A percentile compares a stretch with the other conserved stretches of the same genome.
phyloP scores from a whole-genome alignment of 1,284 basidiomycete species.

The Cerrena zonata region DNA sequence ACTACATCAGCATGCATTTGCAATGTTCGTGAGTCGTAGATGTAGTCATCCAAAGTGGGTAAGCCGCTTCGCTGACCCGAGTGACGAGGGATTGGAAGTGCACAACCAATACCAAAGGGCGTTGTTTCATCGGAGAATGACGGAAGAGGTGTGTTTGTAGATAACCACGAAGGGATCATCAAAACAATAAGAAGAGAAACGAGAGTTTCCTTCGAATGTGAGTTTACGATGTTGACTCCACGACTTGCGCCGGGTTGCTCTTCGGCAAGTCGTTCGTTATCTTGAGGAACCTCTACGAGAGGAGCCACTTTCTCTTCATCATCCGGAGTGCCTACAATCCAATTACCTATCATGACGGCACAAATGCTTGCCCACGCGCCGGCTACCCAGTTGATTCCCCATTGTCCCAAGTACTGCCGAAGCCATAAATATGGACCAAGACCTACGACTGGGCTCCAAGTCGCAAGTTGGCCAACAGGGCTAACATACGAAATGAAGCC shows the following conservation, averaged over 20 bases:
- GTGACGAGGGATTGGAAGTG: constrained; percentile 42
- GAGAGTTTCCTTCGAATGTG: constrained; percentile 24
- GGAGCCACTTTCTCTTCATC: neutral
- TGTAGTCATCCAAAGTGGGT: constrained; percentile 53
- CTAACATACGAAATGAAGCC: constrained; percentile 43
- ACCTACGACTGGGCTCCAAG: constrained; percentile 59
- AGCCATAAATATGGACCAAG: constrained; percentile 58
- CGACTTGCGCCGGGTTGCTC: neutral
- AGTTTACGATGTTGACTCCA: neutral
- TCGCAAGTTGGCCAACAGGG: constrained; percentile 62
- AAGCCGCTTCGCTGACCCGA: constrained; percentile 31
- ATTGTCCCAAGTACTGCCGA: constrained; percentile 48
- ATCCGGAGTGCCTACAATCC: constrained; percentile 46
- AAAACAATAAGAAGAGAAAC: constrained; percentile 39
- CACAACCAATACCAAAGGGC: constrained; percentile 58
- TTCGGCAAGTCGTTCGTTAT: constrained; percentile 8
- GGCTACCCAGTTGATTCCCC: constrained; percentile 61
- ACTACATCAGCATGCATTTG: constrained; percentile 47
- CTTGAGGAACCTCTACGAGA: constrained; percentile 9
- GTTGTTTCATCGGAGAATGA: constrained; percentile 40
- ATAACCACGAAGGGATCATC: constrained; percentile 51
- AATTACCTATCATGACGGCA: constrained; percentile 44
- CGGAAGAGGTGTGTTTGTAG: constrained; percentile 37
- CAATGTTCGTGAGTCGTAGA: constrained; percentile 46
- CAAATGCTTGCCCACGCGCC: constrained; percentile 67